Evolutionary conservation across 352 stramenopile species (phyloP), one percentile per base, ranked within the genome.

Genomic region (Elongisporangium anandrum): DNA sequence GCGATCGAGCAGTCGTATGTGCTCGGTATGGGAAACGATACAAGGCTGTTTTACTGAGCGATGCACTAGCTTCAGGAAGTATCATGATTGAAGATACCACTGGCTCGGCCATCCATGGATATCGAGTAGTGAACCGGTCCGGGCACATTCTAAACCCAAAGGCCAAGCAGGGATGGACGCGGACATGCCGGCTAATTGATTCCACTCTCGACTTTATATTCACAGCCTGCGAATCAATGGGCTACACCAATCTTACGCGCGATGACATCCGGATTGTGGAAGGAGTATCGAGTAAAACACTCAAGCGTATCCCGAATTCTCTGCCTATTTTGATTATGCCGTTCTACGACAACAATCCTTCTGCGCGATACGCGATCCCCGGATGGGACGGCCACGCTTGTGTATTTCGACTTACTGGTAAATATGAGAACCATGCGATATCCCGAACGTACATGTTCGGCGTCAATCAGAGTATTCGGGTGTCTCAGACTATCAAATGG

Each of bases 281-380:
- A 21, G 48, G 24, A 39, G 22, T 55, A 10, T 15, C 48, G 9
- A 51, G 48, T 23, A 6, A 22, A 23, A 34, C 12, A 3, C 50
- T 26, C 4, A 34, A 50, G 19, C 34, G 54, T 20, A 19, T 61
- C 9, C n/a, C n/a, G 3, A 29, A 61, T 19, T 15, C 56, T 10
- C 52, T 79, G 6, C 71, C 71, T 0, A 51, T 77, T 23, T 52
- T 79, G 16, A 67, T 73, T 50, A 45, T 72, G 34, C 65, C 68
- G 1, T 57, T 65, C 26, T 49, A n/a, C 5, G 70, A 79, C 51
- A 68, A 66, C 22, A 54, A 7, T 4, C 9, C 50, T 4, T 22
- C 17, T 17, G 52, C 65, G 17, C 26, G 62, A 20, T 72, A 66
- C 34, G 61, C 58, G 3, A 58, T 76, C 1, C 70, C 70, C 0